Percentiles rank a stretch among this genome's conserved stretches.
Conservation (phyloP, 176 grass and related monocot species). For the Otatea glauca region DNA sequence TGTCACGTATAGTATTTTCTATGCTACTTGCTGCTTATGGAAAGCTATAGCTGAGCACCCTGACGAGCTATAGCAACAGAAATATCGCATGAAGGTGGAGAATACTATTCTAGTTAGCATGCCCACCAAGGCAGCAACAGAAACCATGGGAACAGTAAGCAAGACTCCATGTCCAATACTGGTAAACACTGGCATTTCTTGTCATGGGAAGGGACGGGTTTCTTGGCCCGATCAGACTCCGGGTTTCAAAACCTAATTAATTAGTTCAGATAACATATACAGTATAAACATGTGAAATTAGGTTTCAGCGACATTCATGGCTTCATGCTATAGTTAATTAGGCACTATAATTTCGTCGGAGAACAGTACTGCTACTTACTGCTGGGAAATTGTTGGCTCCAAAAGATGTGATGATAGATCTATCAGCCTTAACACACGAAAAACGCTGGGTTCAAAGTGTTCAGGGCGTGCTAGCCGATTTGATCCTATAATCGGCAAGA, state of each 20-base stretch:
- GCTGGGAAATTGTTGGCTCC: background rate
- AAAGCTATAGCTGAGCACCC: conserved; percentile 36
- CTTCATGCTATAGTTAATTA: background rate
- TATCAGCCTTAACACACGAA: too few species aligned
- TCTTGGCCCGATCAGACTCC: background rate
- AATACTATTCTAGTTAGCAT: background rate
- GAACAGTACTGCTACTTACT: background rate
- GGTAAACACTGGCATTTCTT: background rate
- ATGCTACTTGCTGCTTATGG: conserved; percentile 43
- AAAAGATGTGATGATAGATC: too few species aligned
- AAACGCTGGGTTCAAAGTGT: too few species aligned
- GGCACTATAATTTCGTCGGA: background rate
- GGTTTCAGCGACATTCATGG: background rate
- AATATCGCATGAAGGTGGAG: background rate
- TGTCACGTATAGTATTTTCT: conserved; percentile 16
- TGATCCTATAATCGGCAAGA: too few species aligned
- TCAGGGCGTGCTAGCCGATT: too few species aligned
- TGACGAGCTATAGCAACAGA: background rate
- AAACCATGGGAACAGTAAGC: background rate
- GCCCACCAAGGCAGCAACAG: background rate
- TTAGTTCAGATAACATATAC: background rate
- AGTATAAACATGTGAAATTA: background rate
- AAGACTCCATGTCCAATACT: conserved; percentile 3
- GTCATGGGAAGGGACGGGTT: background rate
- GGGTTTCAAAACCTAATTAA: background rate